Conservation (phyloP, 2,329 filamentous ascomycete genomes). For the Claviceps citrina region DNA sequence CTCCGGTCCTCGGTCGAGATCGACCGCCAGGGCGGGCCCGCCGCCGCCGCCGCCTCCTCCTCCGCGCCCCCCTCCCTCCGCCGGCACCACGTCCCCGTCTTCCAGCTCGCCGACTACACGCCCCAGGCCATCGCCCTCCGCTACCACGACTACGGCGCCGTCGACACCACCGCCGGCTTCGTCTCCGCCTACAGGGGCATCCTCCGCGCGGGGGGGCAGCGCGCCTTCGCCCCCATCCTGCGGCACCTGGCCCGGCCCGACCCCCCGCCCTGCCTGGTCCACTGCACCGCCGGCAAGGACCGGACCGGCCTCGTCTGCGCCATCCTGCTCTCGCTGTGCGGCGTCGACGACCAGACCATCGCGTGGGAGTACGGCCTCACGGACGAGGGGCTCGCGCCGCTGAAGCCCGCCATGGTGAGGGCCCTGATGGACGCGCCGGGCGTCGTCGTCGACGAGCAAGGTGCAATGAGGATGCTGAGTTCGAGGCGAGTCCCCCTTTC, state of each 20-base stretch:
- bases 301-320: conserved; percentile 57
- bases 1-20: conserved; percentile 49
- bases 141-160: conserved; percentile 41
- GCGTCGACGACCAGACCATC: conserved; percentile 42
- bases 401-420: conserved; percentile 35
- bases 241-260: conserved; percentile 34
- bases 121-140: conserved; percentile 48
- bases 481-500: conserved; percentile 20
- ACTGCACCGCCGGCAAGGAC: conserved; percentile 68
- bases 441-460: conserved; percentile 29
- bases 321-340: conserved; percentile 47
- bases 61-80: conserved; percentile 11
- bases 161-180: conserved; percentile 41
- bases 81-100: conserved; percentile 49
- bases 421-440: conserved; percentile 35
- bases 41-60: conserved; percentile 11
- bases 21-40: conserved; percentile 20
- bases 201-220: conserved; percentile 31
- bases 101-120: conserved; percentile 42
- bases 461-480: conserved; percentile 30
- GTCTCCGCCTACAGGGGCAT: conserved; percentile 49
- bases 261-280: conserved; percentile 41
- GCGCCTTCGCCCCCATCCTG: conserved; percentile 37
- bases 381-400: conserved; percentile 40
- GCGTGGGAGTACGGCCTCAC: conserved; percentile 56